Percentiles rank a stretch among this genome's conserved stretches.
phyloP scores from a whole-genome alignment of 257 asterid genomes.

The Buddleja alternifolia region DNA sequence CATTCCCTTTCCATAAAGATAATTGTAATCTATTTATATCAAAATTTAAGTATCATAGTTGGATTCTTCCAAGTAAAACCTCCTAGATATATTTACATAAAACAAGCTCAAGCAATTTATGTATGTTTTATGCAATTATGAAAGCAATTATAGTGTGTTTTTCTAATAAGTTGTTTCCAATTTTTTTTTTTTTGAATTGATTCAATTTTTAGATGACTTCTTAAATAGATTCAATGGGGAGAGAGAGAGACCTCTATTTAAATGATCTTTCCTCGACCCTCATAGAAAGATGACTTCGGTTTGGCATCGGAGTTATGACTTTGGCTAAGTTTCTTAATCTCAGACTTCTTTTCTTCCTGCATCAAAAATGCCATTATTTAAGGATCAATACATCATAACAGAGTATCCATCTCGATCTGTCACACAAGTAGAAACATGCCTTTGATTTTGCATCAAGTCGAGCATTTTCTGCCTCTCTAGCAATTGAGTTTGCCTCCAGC shows the following conservation, averaged over 20 bases:
- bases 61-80: too few species aligned
- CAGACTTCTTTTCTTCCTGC: slow-evolving; percentile 33
- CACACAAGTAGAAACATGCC: slow-evolving; percentile 38
- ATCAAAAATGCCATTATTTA: background rate
- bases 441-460: slow-evolving; percentile 47
- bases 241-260: background rate
- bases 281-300: slow-evolving; percentile 40
- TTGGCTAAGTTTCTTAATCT: slow-evolving; percentile 38
- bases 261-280: slow-evolving; percentile 30
- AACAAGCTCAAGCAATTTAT: too few species aligned
- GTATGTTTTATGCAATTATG: too few species aligned
- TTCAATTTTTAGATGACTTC: too few species aligned
- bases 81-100: too few species aligned
- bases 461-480: slow-evolving; percentile 58
- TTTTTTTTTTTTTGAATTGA: too few species aligned
- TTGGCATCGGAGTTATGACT: slow-evolving; percentile 28
- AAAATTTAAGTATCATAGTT: too few species aligned
- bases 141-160: too few species aligned
- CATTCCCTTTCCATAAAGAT: too few species aligned
- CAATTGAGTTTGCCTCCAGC: slow-evolving; percentile 61
- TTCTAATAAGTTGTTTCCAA: too few species aligned
- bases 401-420: slow-evolving; percentile 22
- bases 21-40: too few species aligned
- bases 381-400: background rate
- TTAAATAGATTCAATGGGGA: too few species aligned